These are phyloP conservation scores for Hyparrhenia diplandra DNA, from an alignment of 176 grass and related monocot species.

Conservation along the genomic window DNA sequence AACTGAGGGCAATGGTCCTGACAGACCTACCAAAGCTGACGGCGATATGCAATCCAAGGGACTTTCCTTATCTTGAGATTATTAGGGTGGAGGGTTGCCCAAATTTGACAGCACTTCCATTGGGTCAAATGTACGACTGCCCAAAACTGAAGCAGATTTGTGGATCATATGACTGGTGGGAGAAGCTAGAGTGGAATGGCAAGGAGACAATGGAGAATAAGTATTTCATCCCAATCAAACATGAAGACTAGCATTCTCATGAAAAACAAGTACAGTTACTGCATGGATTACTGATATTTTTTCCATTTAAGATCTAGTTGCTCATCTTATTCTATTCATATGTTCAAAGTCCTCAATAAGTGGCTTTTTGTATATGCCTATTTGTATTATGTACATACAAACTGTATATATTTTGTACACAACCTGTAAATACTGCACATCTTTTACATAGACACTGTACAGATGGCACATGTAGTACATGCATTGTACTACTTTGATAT, in stretches of 20 bases:
- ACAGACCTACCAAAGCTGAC: slow-evolving; percentile 41
- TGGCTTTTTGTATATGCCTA: background rate
- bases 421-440: background rate
- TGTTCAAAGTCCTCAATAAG: slow-evolving; percentile 13
- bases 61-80: slow-evolving; percentile 56
- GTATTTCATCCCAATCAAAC: slow-evolving; percentile 43
- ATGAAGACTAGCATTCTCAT: slow-evolving; percentile 10
- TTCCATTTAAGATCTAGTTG: background rate
- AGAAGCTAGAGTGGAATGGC: slow-evolving; percentile 22
- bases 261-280: background rate
- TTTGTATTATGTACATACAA: slow-evolving; percentile 1
- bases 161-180: slow-evolving; percentile 54
- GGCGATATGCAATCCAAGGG: slow-evolving; percentile 44
- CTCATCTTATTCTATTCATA: background rate
- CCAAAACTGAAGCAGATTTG: slow-evolving; percentile 55
- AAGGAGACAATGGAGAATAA: slow-evolving; percentile 25
- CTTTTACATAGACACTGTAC: background rate
- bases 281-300: background rate
- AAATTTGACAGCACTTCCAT: slow-evolving; percentile 37
- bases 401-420: background rate
- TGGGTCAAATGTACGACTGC: slow-evolving; percentile 15
- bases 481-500: background rate
- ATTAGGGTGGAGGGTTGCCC: slow-evolving; percentile 56
- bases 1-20: slow-evolving; percentile 47
- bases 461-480: background rate